These are phyloP conservation scores for Triticum aestivum DNA, from an alignment of 176 grass and related monocot genomes.

Conservation along the genomic window IWGSC_CS_RefSeq_v2.1 NC_057794.1:301381877-301382376, in stretches of 20 bases:
- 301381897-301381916: constrained; percentile 22
- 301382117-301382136: constrained; percentile 77
- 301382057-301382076: constrained; percentile 59
- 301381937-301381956: constrained; percentile 37
- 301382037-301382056: constrained; percentile 66
- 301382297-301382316: constrained; percentile 91
- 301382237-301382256: constrained; percentile 79
- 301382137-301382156: constrained; percentile 9
- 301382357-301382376: constrained; percentile 81
- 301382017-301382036: constrained; percentile 41
- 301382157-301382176: constrained; percentile 18
- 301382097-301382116: constrained; percentile 65
- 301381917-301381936: constrained; percentile 70
- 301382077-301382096: constrained; percentile 53
- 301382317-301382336: constrained; percentile 90
- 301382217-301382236: constrained; percentile 67
- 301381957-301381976: constrained; percentile 55
- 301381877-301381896: constrained; percentile 21
- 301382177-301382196: constrained; percentile 14
- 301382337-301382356: constrained; percentile 93
- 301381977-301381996: constrained; percentile 31
- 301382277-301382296: constrained; percentile 79
- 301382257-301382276: constrained; percentile 70
- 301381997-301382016: constrained; percentile 28
- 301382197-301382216: constrained; percentile 27